Evolutionary conservation across 2,329 filamentous ascomycete species (phyloP), one percentile per base, ranked within the genome.

Genomic region (Pyrenochaeta sp.): DNA sequence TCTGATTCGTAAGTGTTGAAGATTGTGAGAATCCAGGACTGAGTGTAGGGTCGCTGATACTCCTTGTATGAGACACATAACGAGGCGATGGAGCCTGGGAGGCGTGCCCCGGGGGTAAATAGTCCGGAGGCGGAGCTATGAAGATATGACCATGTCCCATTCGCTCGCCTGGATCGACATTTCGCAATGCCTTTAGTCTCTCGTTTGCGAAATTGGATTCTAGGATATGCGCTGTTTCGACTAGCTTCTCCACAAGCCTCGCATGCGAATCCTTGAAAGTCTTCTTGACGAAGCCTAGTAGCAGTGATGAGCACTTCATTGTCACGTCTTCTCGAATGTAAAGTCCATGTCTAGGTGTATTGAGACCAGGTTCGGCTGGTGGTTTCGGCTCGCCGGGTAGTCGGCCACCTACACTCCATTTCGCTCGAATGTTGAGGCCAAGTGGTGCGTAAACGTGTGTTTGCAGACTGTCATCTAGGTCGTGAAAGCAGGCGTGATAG

Each of bases 241-340:
- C 71, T 9, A 78, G 59, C 28, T 77, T 73, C 39, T 90, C 87
- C 2, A 94, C 90, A 3, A 96, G 83, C 2, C 85, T 81, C 9
- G 82, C 84, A 69, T 96, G 92, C 0, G 91, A 86, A 71, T 90
- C 91, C 69, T 91, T 91, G 45, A 96, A 83, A 13, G 91, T 95
- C 78, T 88, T 91, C 82, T 91, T 93, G 57, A 96, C 90, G 71
- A 96, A 96, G 7, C 81, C 79, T 0, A 88, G 84, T 80, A 95
- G 85, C 61, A 95, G 81, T 56, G 92, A 80, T 69, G 93, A 94
- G 80, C 92, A 96, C 56, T 85, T 85, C 82, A 96, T 88, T 62
- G 92, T 89, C 48, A 95, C 89, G 65, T 96, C 92, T 80, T 96
- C 92, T n/a, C 90, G 84, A 42, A 96, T 80, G 72, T 93, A 96